Evolutionary conservation across 352 stramenopile species (phyloP).

Genomic region (Poterioochromonas sp.): DNA sequence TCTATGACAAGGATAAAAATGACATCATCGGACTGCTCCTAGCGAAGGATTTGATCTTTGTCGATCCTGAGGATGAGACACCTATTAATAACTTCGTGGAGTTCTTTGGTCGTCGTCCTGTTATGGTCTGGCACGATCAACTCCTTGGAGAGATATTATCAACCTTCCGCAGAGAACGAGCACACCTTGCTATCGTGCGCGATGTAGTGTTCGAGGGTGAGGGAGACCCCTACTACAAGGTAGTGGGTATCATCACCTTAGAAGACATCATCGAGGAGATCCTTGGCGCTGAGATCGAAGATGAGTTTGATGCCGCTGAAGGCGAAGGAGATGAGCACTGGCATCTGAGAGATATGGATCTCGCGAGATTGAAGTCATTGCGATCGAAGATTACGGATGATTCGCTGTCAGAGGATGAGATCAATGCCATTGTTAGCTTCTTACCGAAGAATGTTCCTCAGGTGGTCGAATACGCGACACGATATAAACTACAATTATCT

Average conservation of each 20-base stretch:
- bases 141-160: slow-evolving; percentile 80
- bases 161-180: slow-evolving; percentile 81
- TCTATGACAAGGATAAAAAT: slow-evolving; percentile 62
- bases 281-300: slow-evolving; percentile 85
- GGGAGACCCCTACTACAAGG: slow-evolving; percentile 86
- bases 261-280: slow-evolving; percentile 98
- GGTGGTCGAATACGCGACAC: background rate
- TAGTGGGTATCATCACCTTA: slow-evolving; percentile 91
- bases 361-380: slow-evolving; percentile 16
- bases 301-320: slow-evolving; percentile 82
- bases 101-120: slow-evolving; percentile 60
- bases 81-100: slow-evolving; percentile 59
- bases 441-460: slow-evolving; percentile 6
- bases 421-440: background rate
- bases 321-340: background rate
- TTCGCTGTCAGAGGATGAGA: slow-evolving; percentile 1
- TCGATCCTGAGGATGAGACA: slow-evolving; percentile 85
- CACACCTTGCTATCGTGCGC: slow-evolving; percentile 85
- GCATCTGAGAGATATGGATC: slow-evolving; percentile 20
- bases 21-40: slow-evolving; percentile 93
- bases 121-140: slow-evolving; percentile 73
- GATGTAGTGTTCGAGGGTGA: slow-evolving; percentile 67
- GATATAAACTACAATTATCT: background rate
- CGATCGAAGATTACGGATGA: slow-evolving; percentile 4
- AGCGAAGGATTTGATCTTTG: slow-evolving; percentile 96